Percentiles rank a stretch among this genome's conserved stretches.
phyloP scores from a whole-genome alignment of 129 eudicot genomes.

The Lactuca sativa region DNA sequence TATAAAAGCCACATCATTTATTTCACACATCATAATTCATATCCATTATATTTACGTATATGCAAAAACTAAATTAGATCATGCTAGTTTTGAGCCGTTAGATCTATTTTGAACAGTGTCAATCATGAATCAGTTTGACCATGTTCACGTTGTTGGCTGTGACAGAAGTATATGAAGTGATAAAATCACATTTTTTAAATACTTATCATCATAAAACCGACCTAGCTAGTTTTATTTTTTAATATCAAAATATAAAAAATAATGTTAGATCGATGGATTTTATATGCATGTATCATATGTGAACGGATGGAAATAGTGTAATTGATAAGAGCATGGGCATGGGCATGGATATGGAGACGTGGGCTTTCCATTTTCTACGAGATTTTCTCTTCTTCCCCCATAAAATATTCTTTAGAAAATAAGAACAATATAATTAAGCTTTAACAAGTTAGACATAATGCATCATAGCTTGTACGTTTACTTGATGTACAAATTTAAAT shows the following conservation, averaged over 20 bases:
- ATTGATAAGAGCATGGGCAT: constrained; percentile 22
- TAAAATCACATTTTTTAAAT: background rate
- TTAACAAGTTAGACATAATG: background rate
- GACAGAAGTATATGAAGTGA: background rate
- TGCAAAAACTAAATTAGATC: background rate
- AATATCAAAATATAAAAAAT: background rate
- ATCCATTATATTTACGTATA: background rate
- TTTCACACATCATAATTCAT: background rate
- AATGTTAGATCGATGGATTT: background rate
- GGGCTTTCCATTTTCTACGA: background rate
- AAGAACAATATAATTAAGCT: background rate
- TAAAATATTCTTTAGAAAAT: too few relatives aligned
- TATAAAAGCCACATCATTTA: constrained; percentile 9
- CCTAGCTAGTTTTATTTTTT: background rate
- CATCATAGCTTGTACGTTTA: background rate
- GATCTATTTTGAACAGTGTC: background rate
- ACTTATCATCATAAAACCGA: background rate
- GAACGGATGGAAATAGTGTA: constrained; percentile 8
- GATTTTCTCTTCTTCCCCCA: background rate
- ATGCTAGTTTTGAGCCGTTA: background rate
- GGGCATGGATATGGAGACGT: background rate
- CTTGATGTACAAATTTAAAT: background rate
- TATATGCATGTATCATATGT: background rate
- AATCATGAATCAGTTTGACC: background rate
- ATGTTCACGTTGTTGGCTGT: background rate